phyloP scores from a whole-genome alignment of 345 rosid genomes.

The Conringia planisiliqua region DNA sequence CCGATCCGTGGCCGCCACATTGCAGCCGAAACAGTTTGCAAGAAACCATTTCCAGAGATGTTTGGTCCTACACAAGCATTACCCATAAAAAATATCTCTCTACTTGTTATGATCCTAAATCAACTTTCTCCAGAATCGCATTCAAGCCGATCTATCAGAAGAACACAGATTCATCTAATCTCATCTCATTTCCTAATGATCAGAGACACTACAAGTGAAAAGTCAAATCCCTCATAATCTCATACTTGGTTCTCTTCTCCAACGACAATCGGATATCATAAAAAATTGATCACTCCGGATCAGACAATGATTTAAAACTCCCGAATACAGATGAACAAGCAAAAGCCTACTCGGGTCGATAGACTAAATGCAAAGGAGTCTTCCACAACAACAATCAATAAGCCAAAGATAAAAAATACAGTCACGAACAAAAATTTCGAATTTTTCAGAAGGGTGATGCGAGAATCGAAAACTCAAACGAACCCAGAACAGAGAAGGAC shows the following conservation, averaged over 20 bases:
- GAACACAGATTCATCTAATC: neutral
- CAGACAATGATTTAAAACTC: neutral
- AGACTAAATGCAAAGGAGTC: neutral
- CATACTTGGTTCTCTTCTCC: slow-evolving; percentile 15
- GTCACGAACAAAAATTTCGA: neutral
- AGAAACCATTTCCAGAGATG: slow-evolving; percentile 58
- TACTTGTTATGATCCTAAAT: slow-evolving; percentile 13
- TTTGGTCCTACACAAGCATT: slow-evolving; percentile 83
- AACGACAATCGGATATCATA: neutral
- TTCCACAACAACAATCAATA: slow-evolving; percentile 1
- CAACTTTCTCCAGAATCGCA: slow-evolving; percentile 19
- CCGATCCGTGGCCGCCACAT: slow-evolving; percentile 65
- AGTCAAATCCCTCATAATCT: slow-evolving; percentile 16
- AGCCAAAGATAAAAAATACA: neutral
- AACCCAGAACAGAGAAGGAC: slow-evolving; percentile 15
- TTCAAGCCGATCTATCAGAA: slow-evolving; percentile 36
- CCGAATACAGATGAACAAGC: neutral
- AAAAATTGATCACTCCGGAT: neutral
- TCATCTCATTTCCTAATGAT: slow-evolving; percentile 29
- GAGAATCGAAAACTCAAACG: neutral
- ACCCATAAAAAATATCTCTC: slow-evolving; percentile 49
- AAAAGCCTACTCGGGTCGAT: slow-evolving; percentile 14
- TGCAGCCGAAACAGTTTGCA: slow-evolving; percentile 76
- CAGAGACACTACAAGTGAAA: slow-evolving; percentile 16
- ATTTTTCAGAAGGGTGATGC: neutral